A percentile compares a stretch with the other conserved stretches of the same genome.
Evolutionary conservation across 106 monocot species (phyloP).

Genomic region (Dendrobium catenatum): DNA sequence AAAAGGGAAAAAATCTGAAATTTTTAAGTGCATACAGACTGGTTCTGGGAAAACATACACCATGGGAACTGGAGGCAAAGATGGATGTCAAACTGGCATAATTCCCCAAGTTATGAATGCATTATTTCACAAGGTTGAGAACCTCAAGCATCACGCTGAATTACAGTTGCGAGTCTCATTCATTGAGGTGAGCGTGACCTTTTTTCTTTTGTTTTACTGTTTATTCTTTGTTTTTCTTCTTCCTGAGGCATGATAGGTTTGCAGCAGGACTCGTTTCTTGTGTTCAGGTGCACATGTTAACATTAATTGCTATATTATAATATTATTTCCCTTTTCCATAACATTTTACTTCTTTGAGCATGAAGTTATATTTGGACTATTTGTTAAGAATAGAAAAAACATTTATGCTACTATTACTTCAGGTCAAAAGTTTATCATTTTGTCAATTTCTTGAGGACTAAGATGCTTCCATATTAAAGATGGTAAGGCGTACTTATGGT

Average conservation of each 20-base stretch:
- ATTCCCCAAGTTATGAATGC: constrained; percentile 86
- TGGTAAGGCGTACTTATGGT: background rate
- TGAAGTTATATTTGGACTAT: background rate
- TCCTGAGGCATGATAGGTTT: background rate
- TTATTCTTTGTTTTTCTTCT: background rate
- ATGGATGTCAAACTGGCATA: constrained; percentile 56
- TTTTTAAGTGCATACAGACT: constrained; percentile 49
- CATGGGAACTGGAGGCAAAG: constrained; percentile 87
- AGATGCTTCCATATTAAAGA: background rate
- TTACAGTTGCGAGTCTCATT: constrained; percentile 94
- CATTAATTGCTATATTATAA: background rate
- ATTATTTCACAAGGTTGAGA: constrained; percentile 77
- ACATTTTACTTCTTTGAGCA: background rate
- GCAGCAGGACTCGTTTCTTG: background rate
- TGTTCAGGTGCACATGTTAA: background rate
- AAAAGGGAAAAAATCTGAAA: constrained; percentile 12
- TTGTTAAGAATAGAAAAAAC: background rate
- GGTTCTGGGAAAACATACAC: constrained; percentile 99
- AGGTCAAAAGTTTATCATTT: background rate
- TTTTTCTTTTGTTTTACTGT: background rate
- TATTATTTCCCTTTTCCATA: background rate
- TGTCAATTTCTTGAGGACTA: background rate
- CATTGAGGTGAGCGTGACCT: constrained; percentile 60
- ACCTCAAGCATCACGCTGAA: constrained; percentile 62
- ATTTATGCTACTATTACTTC: background rate